phyloP scores from a whole-genome alignment of 2,329 filamentous ascomycete genomes.

The Ramularia collo-cygni region DNA sequence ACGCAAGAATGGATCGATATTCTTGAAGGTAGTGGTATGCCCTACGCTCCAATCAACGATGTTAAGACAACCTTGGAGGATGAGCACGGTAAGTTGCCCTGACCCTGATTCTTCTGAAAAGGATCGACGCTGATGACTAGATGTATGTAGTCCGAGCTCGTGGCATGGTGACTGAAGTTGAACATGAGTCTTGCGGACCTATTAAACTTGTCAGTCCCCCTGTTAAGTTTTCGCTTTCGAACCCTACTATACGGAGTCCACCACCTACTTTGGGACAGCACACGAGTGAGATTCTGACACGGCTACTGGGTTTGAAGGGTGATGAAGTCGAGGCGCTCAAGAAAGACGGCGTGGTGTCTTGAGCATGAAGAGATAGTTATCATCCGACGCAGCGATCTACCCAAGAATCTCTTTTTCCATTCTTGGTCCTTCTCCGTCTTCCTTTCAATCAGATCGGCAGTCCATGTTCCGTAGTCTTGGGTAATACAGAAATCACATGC shows the following conservation, averaged over 20 bases:
- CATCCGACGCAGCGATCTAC: too few species aligned
- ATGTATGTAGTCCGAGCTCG: conserved; percentile 54
- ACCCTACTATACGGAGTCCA: conserved; percentile 65
- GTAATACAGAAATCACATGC: too few species aligned
- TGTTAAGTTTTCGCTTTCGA: conserved; percentile 83
- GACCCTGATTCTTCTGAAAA: neutral
- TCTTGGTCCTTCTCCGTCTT: too few species aligned
- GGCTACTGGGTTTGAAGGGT: conserved; percentile 54
- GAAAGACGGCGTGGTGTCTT: conserved; percentile 56
- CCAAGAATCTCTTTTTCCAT: too few species aligned
- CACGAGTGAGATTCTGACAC: conserved; percentile 66
- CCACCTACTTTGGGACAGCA: conserved; percentile 85
- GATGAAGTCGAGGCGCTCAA: conserved; percentile 57
- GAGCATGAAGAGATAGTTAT: conserved; percentile 1
- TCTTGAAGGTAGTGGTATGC: conserved; percentile 87
- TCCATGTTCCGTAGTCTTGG: too few species aligned
- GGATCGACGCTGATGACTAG: neutral
- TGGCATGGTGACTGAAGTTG: conserved; percentile 81
- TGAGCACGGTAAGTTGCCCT: conserved; percentile 58
- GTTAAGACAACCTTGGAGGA: conserved; percentile 78
- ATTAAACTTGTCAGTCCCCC: conserved; percentile 91
- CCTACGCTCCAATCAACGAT: conserved; percentile 91
- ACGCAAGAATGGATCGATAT: conserved; percentile 82
- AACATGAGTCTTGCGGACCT: conserved; percentile 74
- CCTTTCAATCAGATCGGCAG: too few species aligned